Conservation (phyloP, 768 basidiomycete species). For the Boletus bicolor region DNA sequence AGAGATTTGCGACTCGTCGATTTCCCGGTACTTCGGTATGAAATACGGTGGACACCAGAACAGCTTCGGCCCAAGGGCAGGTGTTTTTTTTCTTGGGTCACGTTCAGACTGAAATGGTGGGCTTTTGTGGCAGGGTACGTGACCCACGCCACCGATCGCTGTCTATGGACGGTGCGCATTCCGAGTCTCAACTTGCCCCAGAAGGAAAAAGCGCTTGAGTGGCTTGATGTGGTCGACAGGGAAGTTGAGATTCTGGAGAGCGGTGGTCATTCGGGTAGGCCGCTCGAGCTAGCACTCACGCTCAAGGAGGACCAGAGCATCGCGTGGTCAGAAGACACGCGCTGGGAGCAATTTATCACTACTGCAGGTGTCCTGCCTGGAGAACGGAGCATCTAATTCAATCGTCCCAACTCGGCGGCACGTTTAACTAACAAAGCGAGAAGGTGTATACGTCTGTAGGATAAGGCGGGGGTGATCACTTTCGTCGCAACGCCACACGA, state of each 20-base stretch:
- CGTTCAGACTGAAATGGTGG: neutral
- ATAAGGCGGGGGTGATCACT: neutral
- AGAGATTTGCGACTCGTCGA: conserved; percentile 51
- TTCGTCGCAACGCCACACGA: neutral
- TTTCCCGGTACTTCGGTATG: conserved; percentile 66
- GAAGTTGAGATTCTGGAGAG: conserved; percentile 42
- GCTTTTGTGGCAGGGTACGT: conserved; percentile 49
- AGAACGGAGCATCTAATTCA: conserved; percentile 2
- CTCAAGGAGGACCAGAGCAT: conserved; percentile 50
- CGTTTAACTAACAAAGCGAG: neutral
- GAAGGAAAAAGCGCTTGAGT: conserved; percentile 46
- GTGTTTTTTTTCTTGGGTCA: conserved; percentile 3
- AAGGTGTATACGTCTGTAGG: neutral
- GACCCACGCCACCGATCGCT: conserved; percentile 64
- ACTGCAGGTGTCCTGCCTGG: conserved; percentile 37
- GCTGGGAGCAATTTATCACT: conserved; percentile 43
- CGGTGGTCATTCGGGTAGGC: conserved; percentile 25
- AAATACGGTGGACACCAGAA: conserved; percentile 66
- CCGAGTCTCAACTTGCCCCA: conserved; percentile 48
- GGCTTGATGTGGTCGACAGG: conserved; percentile 50
- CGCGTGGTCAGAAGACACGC: conserved; percentile 50
- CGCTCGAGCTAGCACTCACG: conserved; percentile 41
- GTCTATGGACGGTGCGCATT: conserved; percentile 58
- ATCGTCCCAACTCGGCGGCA: neutral
- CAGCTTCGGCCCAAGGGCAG: conserved; percentile 51